phyloP scores from a whole-genome alignment of 306 rosid species.

The Ochetophila trinervis region DNA sequence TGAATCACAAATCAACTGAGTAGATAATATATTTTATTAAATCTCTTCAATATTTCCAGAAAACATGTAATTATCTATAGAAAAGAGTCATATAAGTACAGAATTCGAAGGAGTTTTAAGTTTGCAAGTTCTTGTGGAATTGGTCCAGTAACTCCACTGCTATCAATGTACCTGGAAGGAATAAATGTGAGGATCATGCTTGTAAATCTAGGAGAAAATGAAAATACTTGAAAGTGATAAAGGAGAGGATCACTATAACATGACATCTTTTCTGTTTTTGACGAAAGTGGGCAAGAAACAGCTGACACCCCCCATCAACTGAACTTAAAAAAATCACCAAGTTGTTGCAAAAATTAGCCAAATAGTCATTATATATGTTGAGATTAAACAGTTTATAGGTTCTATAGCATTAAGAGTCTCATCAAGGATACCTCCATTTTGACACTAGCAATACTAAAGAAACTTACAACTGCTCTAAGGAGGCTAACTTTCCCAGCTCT shows the following conservation, averaged over 20 bases:
- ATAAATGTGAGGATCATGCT: neutral
- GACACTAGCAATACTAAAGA: neutral
- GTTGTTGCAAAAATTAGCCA: too few species aligned
- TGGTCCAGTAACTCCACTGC: conserved; percentile 40
- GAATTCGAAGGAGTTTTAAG: conserved; percentile 30
- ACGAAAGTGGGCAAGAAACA: too few species aligned
- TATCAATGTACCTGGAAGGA: conserved; percentile 37
- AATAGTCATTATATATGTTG: too few species aligned
- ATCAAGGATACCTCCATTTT: too few species aligned
- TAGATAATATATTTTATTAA: neutral
- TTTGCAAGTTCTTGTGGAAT: conserved; percentile 38
- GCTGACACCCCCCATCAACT: too few species aligned
- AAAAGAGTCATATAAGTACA: conserved; percentile 20
- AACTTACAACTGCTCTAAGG: conserved; percentile 31
- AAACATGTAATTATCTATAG: neutral
- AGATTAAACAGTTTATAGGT: too few species aligned
- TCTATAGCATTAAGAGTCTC: too few species aligned
- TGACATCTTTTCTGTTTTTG: too few species aligned
- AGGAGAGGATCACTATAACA: neutral
- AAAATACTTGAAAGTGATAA: neutral
- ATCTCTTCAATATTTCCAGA: neutral
- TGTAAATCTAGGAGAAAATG: neutral
- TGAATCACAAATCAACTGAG: neutral
- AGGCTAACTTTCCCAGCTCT: conserved; percentile 28
- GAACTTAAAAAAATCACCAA: too few species aligned